Base-by-base conservation (phyloP, 148 eudicot species). In the Silene latifolia region DNA sequence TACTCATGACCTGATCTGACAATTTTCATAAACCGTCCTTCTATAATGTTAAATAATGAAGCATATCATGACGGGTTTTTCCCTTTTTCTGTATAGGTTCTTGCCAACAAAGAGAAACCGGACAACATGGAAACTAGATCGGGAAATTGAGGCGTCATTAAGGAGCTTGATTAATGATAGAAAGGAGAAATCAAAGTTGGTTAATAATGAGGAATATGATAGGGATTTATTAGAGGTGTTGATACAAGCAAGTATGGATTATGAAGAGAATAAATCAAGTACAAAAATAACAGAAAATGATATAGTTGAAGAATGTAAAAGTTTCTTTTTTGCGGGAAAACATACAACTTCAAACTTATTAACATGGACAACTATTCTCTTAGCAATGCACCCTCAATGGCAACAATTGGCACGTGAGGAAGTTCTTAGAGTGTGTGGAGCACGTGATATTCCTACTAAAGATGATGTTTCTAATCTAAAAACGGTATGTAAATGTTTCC, bases 341-440 rank as follows among this genome's bases (percentile, higher is more conserved):
- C 82, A 87, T 24, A 87, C 92, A 18, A 87, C 90, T 27, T 83
- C 92, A 61, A 83, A 85, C 14, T 39, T 89, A 75, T 44, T 89
- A 72, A 85, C 75, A 56, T 89, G 92, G 92, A 85, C 88, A 46
- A 89, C 85, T 20, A 66, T 89, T 9, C 80, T 89, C 11, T 77
- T 89, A 20, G 90, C 92, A 23, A 87, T 89, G 90, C 92, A 89
- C 76, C 88, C 92, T 54, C 88, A 87, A 61, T 89, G 92, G 92
- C 92, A 89, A 74, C 82, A 84, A 53, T 63, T 85, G 72, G 92
- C 92, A 78, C 92, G 90, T 75, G 90, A 89, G 72, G 92, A 89
- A 82, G 90, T 89, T 53, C 27, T 89, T 63, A 71, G 70, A 19
- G 85, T 74, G 32, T 89, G 88, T 74, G 90, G 90, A 63, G 75